Base-by-base conservation (phyloP, 179 eudicot species). In the Gypsophila paniculata region DNA sequence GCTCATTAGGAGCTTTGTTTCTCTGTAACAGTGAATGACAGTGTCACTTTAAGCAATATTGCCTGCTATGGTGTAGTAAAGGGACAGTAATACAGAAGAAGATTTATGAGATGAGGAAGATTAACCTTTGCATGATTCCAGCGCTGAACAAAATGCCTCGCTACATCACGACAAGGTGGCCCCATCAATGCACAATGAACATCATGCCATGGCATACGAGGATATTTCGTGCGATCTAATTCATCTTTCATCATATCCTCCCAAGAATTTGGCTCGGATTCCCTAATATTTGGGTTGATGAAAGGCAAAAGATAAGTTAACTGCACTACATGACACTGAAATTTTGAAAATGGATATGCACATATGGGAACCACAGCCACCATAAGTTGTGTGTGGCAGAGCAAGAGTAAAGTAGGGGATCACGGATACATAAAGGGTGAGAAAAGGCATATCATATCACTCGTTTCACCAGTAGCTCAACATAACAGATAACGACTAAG, bases 141-240 rank as follows among this genome's bases (percentile, higher is more conserved):
- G 17, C 99, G 88, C 71, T 91, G 97, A 68, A 94, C 99, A 84
- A 94, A 94, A 82, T 94, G 99, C 62, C 97, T 87, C 51, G 97
- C 99, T 77, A 91, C 80, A 76, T 94, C 99, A 82, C 97, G 91
- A 71, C 96, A 91, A 65, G 99, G 97, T 36, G 99, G 99, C 65
- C 99, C 99, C 86, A 89, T 91, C 59, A 94, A 87, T 19, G 97
- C 99, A 84, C 99, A 94, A 72, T 94, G 97, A 59, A 94, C 97
- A 79, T 94, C 99, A 87, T 94, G 99, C 99, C 99, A 91, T 46
- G 99, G 99, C 97, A 94, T 94, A 69, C 99, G 97, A 18, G 99
- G 99, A 85, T 86, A 84, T 61, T 81, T 87, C 48, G 61, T 61
- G 68, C 99, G 94, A 77, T 94, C 92, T 68, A 94, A 62, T 78